Conservation (phyloP, 1,284 basidiomycete genomes). For the Rhodotorula sp. region DNA sequence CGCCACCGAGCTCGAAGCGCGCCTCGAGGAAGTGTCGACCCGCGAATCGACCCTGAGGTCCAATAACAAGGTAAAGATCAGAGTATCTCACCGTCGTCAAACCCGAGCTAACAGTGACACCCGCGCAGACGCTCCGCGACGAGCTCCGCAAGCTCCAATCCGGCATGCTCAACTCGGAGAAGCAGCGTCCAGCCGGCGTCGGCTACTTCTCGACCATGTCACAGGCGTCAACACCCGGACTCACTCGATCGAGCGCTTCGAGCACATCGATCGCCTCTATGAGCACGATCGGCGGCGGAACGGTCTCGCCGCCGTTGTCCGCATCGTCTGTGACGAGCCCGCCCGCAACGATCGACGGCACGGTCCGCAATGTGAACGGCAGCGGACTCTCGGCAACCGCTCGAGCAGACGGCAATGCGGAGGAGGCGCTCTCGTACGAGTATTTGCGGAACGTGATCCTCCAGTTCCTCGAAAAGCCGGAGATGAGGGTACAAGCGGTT, state of each 20-base stretch:
- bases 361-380: not conserved
- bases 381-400: not conserved
- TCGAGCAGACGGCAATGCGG: constrained; percentile 36
- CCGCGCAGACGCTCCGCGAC: constrained; percentile 71
- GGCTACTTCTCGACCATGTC: constrained; percentile 63
- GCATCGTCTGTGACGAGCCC: not conserved
- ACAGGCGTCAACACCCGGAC: not conserved
- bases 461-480: constrained; percentile 86
- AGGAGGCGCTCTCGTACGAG: constrained; percentile 89
- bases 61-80: constrained; percentile 65
- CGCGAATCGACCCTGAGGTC: constrained; percentile 66
- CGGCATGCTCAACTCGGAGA: constrained; percentile 81
- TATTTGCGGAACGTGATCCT: constrained; percentile 90
- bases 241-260: constrained; percentile 8
- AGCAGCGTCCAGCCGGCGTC: constrained; percentile 84
- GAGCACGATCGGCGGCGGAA: not conserved
- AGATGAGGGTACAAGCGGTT: constrained; percentile 67
- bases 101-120: too few relatives aligned
- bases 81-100: too few relatives aligned
- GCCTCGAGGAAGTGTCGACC: constrained; percentile 61
- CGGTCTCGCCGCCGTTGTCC: not conserved
- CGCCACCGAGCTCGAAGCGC: constrained; percentile 47
- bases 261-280: constrained; percentile 16
- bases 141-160: constrained; percentile 90
- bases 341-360: not conserved